These are phyloP conservation scores for Osmanthus fragrans DNA, from an alignment of 257 asterid genomes.

Conservation along the genomic window DNA sequence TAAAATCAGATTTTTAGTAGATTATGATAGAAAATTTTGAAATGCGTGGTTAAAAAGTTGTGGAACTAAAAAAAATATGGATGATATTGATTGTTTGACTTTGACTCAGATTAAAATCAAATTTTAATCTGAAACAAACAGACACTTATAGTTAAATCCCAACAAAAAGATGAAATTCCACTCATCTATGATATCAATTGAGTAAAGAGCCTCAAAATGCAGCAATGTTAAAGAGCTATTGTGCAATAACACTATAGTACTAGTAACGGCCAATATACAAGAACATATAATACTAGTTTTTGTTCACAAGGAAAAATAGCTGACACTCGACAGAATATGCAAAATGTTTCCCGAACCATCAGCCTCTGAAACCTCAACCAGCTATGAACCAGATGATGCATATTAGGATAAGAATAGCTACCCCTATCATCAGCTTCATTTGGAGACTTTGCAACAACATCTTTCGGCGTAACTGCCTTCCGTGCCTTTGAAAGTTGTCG, in stretches of 20 bases:
- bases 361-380: constrained; percentile 50
- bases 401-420: constrained; percentile 45
- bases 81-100: too few species aligned
- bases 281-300: background rate
- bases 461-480: constrained; percentile 84
- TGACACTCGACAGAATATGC: constrained; percentile 8
- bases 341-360: constrained; percentile 15
- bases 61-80: too few species aligned
- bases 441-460: constrained; percentile 95
- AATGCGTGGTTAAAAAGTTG: too few species aligned
- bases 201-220: too few species aligned
- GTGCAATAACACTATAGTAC: background rate
- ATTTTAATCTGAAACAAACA: too few species aligned
- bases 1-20: too few species aligned
- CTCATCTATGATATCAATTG: too few species aligned
- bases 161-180: too few species aligned
- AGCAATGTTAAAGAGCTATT: background rate
- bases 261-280: background rate
- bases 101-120: too few species aligned
- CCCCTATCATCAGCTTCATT: constrained; percentile 77
- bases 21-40: too few species aligned
- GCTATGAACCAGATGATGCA: constrained; percentile 69
- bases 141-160: too few species aligned
- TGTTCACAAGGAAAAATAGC: background rate
- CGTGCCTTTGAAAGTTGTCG: constrained; percentile 97